phyloP scores from a whole-genome alignment of 768 basidiomycete species.

The Lentinula guzmanii region DNA sequence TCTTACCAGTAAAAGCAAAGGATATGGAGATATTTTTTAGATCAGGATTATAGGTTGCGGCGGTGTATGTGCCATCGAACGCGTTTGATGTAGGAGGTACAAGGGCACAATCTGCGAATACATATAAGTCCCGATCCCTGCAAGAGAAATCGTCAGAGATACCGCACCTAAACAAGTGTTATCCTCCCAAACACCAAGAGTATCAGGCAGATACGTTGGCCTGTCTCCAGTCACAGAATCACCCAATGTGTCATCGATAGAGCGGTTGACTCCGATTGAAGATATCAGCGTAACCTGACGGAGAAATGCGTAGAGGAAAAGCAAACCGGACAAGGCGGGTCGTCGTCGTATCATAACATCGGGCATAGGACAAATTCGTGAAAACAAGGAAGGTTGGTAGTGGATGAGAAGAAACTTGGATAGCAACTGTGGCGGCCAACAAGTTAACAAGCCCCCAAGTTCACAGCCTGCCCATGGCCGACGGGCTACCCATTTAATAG shows the following conservation, averaged over 20 bases:
- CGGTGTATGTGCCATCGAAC: conserved; percentile 17
- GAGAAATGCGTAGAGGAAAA: not conserved
- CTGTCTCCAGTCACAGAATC: conserved; percentile 13
- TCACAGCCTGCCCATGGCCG: not conserved
- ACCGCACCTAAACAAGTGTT: conserved; percentile 5
- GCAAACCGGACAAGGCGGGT: not conserved
- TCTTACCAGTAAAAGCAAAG: conserved; percentile 8
- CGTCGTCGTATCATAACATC: not conserved
- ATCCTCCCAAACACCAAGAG: conserved; percentile 13
- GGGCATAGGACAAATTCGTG: not conserved
- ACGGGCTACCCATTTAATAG: no score
- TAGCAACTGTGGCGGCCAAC: not conserved
- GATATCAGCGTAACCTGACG: not conserved
- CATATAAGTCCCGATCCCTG: not conserved
- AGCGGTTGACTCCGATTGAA: conserved; percentile 10
- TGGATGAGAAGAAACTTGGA: not conserved
- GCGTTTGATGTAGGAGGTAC: conserved; percentile 5
- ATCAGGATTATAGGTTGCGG: conserved; percentile 8
- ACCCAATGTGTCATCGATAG: conserved; percentile 18
- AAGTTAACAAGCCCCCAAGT: not conserved
- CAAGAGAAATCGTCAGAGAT: not conserved
- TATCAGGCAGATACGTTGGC: conserved; percentile 13
- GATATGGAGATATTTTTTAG: not conserved
- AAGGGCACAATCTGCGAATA: conserved; percentile 10
- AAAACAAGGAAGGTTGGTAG: no score